These are phyloP conservation scores for Elaeis guineensis DNA, from an alignment of 176 grass and related monocot genomes.

Conservation along the genomic window DNA sequence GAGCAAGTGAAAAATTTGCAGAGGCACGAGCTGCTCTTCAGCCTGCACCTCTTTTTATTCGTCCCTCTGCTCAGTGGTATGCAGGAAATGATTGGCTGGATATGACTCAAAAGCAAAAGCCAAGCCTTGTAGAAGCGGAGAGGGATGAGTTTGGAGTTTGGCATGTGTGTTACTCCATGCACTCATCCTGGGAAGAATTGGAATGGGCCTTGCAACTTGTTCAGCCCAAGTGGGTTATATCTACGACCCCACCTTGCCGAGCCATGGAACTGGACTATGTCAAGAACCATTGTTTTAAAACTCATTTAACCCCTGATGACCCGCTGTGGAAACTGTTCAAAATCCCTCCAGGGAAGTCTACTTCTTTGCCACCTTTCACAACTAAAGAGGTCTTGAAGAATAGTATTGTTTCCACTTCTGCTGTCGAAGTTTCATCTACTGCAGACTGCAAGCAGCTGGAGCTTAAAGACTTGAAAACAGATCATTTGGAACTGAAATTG, in stretches of 20 bases:
- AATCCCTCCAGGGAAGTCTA: constrained; percentile 26
- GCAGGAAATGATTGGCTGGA: constrained; percentile 18
- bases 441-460: neutral
- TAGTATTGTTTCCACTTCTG: constrained; percentile 15
- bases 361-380: constrained; percentile 17
- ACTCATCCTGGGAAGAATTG: constrained; percentile 75
- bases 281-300: constrained; percentile 72
- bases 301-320: constrained; percentile 51
- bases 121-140: constrained; percentile 49
- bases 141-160: constrained; percentile 66
- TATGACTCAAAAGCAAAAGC: constrained; percentile 24
- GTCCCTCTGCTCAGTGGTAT: constrained; percentile 82
- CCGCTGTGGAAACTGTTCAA: constrained; percentile 71
- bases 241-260: constrained; percentile 66
- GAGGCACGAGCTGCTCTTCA: constrained; percentile 40
- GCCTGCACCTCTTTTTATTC: constrained; percentile 68
- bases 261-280: constrained; percentile 87
- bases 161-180: constrained; percentile 89
- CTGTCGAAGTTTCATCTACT: neutral
- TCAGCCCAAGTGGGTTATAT: constrained; percentile 82
- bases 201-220: constrained; percentile 68
- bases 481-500: constrained; percentile 50
- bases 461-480: neutral
- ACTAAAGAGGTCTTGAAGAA: constrained; percentile 10
- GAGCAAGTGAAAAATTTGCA: constrained; percentile 42